Evolutionary conservation across 306 rosid genomes (phyloP).

Genomic region (Quercus suber): DNA sequence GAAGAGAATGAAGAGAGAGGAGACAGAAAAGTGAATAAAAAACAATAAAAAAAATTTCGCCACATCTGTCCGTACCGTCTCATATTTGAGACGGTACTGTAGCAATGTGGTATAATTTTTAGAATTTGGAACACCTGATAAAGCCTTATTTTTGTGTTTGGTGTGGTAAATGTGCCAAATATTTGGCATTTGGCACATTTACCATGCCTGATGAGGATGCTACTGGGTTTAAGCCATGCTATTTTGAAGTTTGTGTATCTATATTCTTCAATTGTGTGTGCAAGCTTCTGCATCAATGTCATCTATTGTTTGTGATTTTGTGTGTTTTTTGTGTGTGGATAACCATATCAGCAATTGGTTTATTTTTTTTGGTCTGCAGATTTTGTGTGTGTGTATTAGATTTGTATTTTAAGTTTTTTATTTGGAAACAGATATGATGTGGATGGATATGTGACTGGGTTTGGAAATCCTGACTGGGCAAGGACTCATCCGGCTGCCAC

Average conservation of each 20-base stretch:
- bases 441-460: constrained; percentile 73
- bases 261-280: neutral
- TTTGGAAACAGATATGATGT: constrained; percentile 64
- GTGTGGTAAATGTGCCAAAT: too few relatives aligned
- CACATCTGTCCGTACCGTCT: too few relatives aligned
- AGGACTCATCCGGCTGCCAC: constrained; percentile 80
- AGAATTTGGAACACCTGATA: too few relatives aligned
- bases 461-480: constrained; percentile 91
- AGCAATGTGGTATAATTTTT: too few relatives aligned
- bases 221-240: neutral
- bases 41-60: too few relatives aligned
- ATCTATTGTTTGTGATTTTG: neutral
- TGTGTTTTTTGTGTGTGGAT: neutral
- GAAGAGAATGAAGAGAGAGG: too few relatives aligned
- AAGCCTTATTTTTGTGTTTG: too few relatives aligned
- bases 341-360: too few relatives aligned
- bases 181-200: too few relatives aligned
- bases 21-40: too few relatives aligned
- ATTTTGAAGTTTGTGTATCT: neutral
- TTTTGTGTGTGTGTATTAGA: neutral
- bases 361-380: neutral
- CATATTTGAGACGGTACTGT: too few relatives aligned
- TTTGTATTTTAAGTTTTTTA: neutral
- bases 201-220: too few relatives aligned
- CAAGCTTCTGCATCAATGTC: neutral